A percentile compares a stretch with the other conserved stretches of the same genome.
These are phyloP conservation scores for Tarenaya hassleriana DNA, from an alignment of 345 rosid species.

Conservation along the genomic window DNA sequence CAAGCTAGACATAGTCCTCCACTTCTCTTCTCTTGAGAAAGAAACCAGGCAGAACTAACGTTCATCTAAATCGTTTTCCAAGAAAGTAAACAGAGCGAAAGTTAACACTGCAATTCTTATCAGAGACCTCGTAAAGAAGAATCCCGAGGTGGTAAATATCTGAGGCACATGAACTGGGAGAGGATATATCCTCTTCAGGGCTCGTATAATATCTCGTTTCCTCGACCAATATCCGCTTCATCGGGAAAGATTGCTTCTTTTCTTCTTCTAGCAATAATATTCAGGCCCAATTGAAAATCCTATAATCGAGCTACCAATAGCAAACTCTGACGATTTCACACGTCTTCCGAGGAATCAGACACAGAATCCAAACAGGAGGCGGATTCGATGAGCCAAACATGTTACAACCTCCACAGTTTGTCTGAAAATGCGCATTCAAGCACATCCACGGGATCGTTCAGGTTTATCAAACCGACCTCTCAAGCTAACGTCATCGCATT, in stretches of 20 bases:
- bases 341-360: too few relatives aligned
- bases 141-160: slow-evolving; percentile 85
- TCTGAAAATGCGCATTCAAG: too few relatives aligned
- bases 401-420: too few relatives aligned
- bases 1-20: slow-evolving; percentile 81
- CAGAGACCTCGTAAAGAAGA: slow-evolving; percentile 83
- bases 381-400: too few relatives aligned
- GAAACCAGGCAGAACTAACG: slow-evolving; percentile 42
- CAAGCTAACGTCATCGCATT: too few relatives aligned
- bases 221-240: slow-evolving; percentile 78
- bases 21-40: slow-evolving; percentile 69
- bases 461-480: too few relatives aligned
- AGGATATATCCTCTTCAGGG: slow-evolving; percentile 76
- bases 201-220: slow-evolving; percentile 83
- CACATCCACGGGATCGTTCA: too few relatives aligned
- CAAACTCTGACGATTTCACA: too few relatives aligned
- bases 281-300: too few relatives aligned
- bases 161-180: slow-evolving; percentile 64
- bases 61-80: slow-evolving; percentile 28
- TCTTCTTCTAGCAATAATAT: slow-evolving; percentile 63
- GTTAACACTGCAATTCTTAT: not conserved
- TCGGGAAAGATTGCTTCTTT: slow-evolving; percentile 62
- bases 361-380: too few relatives aligned
- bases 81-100: slow-evolving; percentile 7
- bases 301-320: too few relatives aligned